Evolutionary conservation across 2,329 filamentous ascomycete genomes (phyloP).

Genomic region (Colletotrichum graminicola): DNA sequence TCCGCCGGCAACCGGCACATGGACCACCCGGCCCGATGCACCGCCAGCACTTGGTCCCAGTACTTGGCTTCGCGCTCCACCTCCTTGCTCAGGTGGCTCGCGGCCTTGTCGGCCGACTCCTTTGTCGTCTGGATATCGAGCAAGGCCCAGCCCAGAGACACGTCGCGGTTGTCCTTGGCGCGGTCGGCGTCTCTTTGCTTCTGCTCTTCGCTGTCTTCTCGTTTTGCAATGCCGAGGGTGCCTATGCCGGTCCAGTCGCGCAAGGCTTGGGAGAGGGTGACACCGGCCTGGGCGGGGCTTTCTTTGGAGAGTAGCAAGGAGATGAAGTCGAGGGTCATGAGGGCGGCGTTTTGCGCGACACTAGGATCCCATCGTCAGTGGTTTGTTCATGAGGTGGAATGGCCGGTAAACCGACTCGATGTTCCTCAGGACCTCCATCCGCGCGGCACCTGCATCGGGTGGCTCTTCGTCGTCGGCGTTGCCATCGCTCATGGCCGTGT

Average conservation of each 20-base stretch:
- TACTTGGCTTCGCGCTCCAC: constrained; percentile 85
- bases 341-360: constrained; percentile 68
- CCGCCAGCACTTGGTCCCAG: constrained; percentile 86
- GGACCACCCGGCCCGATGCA: constrained; percentile 89
- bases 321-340: constrained; percentile 83
- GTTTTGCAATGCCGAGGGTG: constrained; percentile 76
- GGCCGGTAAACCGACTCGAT: constrained; percentile 62
- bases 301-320: constrained; percentile 88
- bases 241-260: constrained; percentile 80
- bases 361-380: constrained; percentile 49
- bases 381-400: constrained; percentile 5
- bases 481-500: constrained; percentile 55
- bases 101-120: constrained; percentile 79
- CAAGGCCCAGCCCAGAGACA: constrained; percentile 80
- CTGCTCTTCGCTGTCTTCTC: constrained; percentile 67
- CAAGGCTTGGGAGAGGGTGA: constrained; percentile 77
- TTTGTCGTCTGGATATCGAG: constrained; percentile 81
- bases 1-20: constrained; percentile 82
- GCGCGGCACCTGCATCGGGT: constrained; percentile 61
- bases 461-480: constrained; percentile 55
- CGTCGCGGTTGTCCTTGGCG: constrained; percentile 66
- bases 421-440: constrained; percentile 69
- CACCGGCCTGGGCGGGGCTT: constrained; percentile 75
- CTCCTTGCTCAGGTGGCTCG: constrained; percentile 79
- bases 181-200: constrained; percentile 33